phyloP scores from a whole-genome alignment of 108 stramenopile genomes.

The Nitzschia palea region DNA sequence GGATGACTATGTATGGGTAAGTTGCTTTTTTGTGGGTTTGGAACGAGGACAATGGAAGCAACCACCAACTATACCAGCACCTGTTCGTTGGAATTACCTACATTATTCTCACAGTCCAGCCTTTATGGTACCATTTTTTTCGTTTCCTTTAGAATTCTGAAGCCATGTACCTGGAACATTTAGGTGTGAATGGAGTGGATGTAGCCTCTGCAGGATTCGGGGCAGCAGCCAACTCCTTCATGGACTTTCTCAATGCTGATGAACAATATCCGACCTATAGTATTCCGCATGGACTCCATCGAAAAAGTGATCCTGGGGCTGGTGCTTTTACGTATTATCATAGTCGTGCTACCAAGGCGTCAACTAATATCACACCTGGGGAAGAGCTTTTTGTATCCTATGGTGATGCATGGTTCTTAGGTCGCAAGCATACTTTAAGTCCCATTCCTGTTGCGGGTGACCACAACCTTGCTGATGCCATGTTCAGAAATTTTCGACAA shows the following conservation, averaged over 20 bases:
- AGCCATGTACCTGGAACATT: not conserved
- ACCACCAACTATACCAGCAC: too few relatives aligned
- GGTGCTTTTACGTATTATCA: slow-evolving; percentile 37
- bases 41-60: too few relatives aligned
- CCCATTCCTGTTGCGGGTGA: slow-evolving; percentile 39
- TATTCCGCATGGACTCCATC: slow-evolving; percentile 42
- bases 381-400: slow-evolving; percentile 48
- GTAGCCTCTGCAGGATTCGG: slow-evolving; percentile 42
- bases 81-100: too few relatives aligned
- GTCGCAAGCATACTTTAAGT: slow-evolving; percentile 2
- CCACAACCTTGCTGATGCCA: slow-evolving; percentile 11
- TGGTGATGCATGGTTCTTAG: slow-evolving; percentile 21
- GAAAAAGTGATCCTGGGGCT: slow-evolving; percentile 52
- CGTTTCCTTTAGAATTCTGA: not conserved
- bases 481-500: slow-evolving; percentile 11
- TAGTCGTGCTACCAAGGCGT: slow-evolving; percentile 8
- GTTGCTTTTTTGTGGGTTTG: too few relatives aligned
- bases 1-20: slow-evolving; percentile 47
- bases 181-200: slow-evolving; percentile 20
- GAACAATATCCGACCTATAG: slow-evolving; percentile 20
- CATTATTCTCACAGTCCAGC: not conserved
- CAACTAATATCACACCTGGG: slow-evolving; percentile 30
- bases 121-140: too few relatives aligned
- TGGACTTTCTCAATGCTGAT: slow-evolving; percentile 38
- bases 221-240: slow-evolving; percentile 35